A percentile compares a stretch with the other conserved stretches of the same genome.
Evolutionary conservation across 768 basidiomycete species (phyloP).

Genomic region (Agrocybe pediades): DNA sequence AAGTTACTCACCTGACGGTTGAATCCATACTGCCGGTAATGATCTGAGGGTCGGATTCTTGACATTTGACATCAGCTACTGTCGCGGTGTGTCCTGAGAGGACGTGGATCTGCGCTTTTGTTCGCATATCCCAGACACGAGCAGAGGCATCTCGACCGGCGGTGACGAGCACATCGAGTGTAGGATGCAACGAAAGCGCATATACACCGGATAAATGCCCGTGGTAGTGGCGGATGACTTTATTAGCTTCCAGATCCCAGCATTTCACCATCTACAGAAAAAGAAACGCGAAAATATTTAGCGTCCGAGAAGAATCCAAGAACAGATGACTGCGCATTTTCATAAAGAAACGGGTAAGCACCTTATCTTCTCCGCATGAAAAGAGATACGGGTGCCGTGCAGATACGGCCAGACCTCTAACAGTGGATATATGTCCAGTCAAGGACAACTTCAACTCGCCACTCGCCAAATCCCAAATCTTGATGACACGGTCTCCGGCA

Average conservation of each 20-base stretch:
- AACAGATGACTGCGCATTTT: too few relatives aligned
- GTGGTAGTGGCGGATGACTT: constrained; percentile 98
- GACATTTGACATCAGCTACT: constrained; percentile 93
- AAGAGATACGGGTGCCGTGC: constrained; percentile 95
- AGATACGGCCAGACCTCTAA: constrained; percentile 91
- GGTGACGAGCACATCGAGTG: constrained; percentile 93
- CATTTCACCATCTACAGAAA: constrained; percentile 93
- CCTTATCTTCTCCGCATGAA: constrained; percentile 98
- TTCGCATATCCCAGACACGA: constrained; percentile 99
- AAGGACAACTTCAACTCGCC: constrained; percentile 97
- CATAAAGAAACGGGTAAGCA: constrained; percentile 23
- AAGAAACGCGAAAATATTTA: background rate
- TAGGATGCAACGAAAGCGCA: constrained; percentile 88
- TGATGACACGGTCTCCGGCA: constrained; percentile 96
- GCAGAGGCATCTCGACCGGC: constrained; percentile 96
- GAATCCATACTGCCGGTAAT: constrained; percentile 99
- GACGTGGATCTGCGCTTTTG: constrained; percentile 93
- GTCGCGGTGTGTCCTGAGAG: constrained; percentile 94
- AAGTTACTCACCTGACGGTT: constrained; percentile 86
- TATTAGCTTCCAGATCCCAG: constrained; percentile 99
- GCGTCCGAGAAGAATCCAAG: background rate
- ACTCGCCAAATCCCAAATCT: constrained; percentile 97
- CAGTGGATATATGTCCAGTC: constrained; percentile 97
- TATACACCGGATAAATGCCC: constrained; percentile 99
- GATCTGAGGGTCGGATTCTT: constrained; percentile 97